Base-by-base conservation (phyloP, 768 basidiomycete species). In the Boletus patriciae region DNA sequence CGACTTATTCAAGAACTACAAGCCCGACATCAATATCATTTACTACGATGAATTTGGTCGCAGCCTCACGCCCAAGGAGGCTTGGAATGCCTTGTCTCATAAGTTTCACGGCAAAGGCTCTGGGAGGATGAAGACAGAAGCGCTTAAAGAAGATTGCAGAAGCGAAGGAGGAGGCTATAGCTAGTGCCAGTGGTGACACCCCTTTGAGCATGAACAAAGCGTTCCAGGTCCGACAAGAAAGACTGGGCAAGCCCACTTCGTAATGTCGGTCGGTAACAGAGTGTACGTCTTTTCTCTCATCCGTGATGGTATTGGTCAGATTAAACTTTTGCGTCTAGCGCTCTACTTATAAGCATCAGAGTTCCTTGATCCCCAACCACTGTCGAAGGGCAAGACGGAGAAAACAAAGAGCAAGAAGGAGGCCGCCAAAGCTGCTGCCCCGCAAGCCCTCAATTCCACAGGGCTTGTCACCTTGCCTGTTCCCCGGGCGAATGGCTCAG, bases 101-200 rank as follows among this genome's bases (percentile, higher is more conserved):
- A 91, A 92, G 69, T 98, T 99, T 84, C 97, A 99, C 64, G 97
- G 97, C 36, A 98, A 98, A 73, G 93, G 93, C 3, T 92, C 91
- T 1, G 97, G 97, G 12, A 91, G 88, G 77, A 92, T 90, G 84
- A 98, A 98, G 82, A 94, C 89, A 25, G 96, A 98, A 98, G 73
- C 82, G 93, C 58, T 67, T 98, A 62, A 94, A 95, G 83, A 94
- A 90, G 78, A 98, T 98, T 62, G 91, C 87, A 19, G 95, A 98
- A 66, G 97, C 98, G 78, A 85, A 89, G 72, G 98, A 97, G 69
- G 84, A 85, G 57, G 90, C 94, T 11, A 98, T 98, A 94, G 85
- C 82, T 18, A 92, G 93, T 63, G 92, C n/a, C n/a, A n/a, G n/a
- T 31, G 29, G 93, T 1, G 97, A 99, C 75, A 98, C 96, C 2